phyloP scores from a whole-genome alignment of 164 flowering plant species.

The Santalum album region DNA sequence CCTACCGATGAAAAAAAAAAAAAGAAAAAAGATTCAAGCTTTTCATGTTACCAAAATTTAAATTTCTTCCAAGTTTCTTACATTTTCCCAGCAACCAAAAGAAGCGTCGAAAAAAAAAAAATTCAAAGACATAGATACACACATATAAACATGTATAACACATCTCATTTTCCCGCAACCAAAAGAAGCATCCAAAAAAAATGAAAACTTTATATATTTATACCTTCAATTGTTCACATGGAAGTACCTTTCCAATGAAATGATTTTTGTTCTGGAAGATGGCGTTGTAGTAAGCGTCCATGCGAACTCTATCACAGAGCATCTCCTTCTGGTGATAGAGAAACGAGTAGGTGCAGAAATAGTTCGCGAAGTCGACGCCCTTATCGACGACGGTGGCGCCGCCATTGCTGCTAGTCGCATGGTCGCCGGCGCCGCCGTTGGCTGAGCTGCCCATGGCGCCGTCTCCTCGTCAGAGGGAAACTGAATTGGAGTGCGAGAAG shows the following conservation, averaged over 20 bases:
- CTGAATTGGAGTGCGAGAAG: not conserved
- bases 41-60: not conserved
- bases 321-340: constrained; percentile 98
- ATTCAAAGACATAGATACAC: not conserved
- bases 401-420: constrained; percentile 8
- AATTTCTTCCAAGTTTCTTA: not conserved
- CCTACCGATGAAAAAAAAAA: not conserved
- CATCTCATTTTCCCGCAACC: not conserved
- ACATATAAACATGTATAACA: not conserved
- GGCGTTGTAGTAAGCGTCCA: constrained; percentile 89
- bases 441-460: constrained; percentile 37
- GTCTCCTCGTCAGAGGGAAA: too few relatives aligned
- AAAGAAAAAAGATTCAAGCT: not conserved
- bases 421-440: constrained; percentile 19
- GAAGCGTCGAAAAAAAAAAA: not conserved
- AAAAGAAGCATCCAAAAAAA: not conserved
- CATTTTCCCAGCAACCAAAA: not conserved
- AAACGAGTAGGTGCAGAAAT: constrained; percentile 90
- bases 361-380: constrained; percentile 88
- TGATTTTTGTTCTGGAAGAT: constrained; percentile 72
- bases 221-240: too few relatives aligned
- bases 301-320: constrained; percentile 91
- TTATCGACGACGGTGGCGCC: constrained; percentile 50
- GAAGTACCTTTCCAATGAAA: constrained; percentile 67
- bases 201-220: too few relatives aligned